Conservation (phyloP, 164 flowering plant species). For the Tetracentron sinense region DNA sequence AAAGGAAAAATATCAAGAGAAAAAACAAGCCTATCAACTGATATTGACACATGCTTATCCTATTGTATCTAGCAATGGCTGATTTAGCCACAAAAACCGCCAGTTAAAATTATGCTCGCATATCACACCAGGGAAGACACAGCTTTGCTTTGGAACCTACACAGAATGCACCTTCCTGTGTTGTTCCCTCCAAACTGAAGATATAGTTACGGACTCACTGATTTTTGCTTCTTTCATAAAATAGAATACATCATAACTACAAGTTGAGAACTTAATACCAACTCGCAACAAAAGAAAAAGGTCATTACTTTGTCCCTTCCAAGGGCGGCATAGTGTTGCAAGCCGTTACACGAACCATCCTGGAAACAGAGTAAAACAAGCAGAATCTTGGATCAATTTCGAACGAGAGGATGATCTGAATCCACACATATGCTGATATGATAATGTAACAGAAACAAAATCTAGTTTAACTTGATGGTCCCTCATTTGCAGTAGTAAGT, state of each 20-base stretch:
- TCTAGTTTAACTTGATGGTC: not conserved
- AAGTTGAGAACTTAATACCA: too few species aligned
- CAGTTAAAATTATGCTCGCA: not conserved
- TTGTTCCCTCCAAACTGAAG: not conserved
- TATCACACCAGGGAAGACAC: too few species aligned
- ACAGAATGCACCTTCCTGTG: not conserved
- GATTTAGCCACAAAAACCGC: not conserved
- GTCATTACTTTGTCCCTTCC: constrained; percentile 95
- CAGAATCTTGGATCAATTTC: not conserved
- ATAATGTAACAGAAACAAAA: too few species aligned
- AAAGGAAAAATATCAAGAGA: too few species aligned
- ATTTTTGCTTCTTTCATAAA: not conserved
- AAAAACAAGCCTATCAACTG: too few species aligned
- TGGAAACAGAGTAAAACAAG: constrained; percentile 17
- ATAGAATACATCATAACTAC: too few species aligned
- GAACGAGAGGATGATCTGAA: not conserved
- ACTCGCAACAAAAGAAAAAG: too few species aligned
- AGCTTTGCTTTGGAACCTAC: too few species aligned
- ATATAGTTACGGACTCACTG: not conserved
- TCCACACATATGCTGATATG: not conserved
- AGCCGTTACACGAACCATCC: constrained; percentile 99
- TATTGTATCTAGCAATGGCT: not conserved
- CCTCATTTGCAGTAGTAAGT: too few species aligned
- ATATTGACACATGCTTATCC: not conserved
- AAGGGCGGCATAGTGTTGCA: constrained; percentile 99